Base-by-base conservation (phyloP, 2,329 filamentous ascomycete species). In the Neurospora sp. region DNA sequence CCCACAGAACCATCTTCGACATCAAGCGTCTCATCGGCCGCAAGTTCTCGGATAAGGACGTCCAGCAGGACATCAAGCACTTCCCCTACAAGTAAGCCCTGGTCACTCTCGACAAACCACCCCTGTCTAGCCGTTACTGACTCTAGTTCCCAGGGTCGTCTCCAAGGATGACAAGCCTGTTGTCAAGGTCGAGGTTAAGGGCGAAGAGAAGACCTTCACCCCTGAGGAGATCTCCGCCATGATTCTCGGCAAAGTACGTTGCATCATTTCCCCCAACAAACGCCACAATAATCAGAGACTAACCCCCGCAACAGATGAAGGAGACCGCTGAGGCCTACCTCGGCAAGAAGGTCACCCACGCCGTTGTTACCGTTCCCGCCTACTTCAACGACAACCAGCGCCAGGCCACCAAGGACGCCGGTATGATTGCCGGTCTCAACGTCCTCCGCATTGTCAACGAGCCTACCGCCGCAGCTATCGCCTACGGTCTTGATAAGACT, bases 341-440 rank as follows among this genome's bases (percentile, higher is more conserved):
- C 69, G 90, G 91, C 81, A 90, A 93, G 86, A 91, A 92, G 83
- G 90, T 94, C 73, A 92, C 89, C 80, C 91, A 93, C 86, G 91
- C 91, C 78, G 91, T 97, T 78, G 93, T 97, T 74, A 97, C 94
- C 73, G 94, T 97, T 76, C 93, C 94, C 77, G 93, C 93, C 83
- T 97, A 97, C 87, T 97, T 97, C 92, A 97, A 97, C 85, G 94
- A 97, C 86, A 94, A 93, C 84, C 94, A 97, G 87, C 89, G 94
- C 84, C 93, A 97, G 84, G 93, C 94, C 72, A 97, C 93, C 83
- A 97, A 97, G 89, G 93, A 97, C 80, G 94, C 94, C 77, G 94
- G 93, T 81, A 87, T 86, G 74, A 97, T 97, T 79, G 93, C 94
- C 78, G 94, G 94, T 80, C 89, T 97, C 73, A 97, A 96, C 81